Conservation (phyloP, 2,329 filamentous ascomycete species). For the Epichloe sylvatica region DNA sequence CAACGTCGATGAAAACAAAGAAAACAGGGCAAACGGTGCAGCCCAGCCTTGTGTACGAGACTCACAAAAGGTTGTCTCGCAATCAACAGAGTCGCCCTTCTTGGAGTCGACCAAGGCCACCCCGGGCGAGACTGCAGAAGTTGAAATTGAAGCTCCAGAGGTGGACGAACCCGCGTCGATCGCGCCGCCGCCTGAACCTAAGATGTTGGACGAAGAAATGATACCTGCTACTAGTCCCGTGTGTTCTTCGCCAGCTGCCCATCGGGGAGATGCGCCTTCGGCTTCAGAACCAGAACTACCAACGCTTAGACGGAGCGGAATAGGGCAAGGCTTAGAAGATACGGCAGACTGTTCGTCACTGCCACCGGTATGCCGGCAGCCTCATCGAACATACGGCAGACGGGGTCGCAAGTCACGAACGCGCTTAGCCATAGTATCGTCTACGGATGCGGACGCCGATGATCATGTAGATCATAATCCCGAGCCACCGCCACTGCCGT, state of each 20-base stretch:
- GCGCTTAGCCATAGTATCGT: constrained; percentile 2
- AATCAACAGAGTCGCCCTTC: constrained; percentile 14
- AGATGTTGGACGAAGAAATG: constrained; percentile 20
- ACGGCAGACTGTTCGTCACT: constrained; percentile 17
- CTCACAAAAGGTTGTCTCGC: constrained; percentile 13
- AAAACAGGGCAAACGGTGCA: neutral
- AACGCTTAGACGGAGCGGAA: constrained; percentile 14
- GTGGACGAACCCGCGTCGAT: neutral
- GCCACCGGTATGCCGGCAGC: constrained; percentile 10
- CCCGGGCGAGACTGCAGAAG: constrained; percentile 11
- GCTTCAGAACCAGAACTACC: constrained; percentile 23
- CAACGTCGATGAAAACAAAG: neutral
- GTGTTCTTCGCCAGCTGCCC: constrained; percentile 15
- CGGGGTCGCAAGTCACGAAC: neutral
- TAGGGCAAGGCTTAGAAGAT: constrained; percentile 6
- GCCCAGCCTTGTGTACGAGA: constrained; percentile 8
- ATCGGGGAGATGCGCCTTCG: constrained; percentile 7
- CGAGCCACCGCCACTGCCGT: neutral
- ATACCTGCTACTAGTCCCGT: constrained; percentile 27
- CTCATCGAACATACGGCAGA: constrained; percentile 4
- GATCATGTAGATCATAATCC: neutral
- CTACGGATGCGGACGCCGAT: neutral
- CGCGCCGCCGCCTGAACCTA: neutral
- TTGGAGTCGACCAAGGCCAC: constrained; percentile 21
- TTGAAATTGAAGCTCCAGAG: neutral